Evolutionary conservation across 805 yeast species (phyloP).

Genomic region (Nakazawaea wickerhamii): DNA sequence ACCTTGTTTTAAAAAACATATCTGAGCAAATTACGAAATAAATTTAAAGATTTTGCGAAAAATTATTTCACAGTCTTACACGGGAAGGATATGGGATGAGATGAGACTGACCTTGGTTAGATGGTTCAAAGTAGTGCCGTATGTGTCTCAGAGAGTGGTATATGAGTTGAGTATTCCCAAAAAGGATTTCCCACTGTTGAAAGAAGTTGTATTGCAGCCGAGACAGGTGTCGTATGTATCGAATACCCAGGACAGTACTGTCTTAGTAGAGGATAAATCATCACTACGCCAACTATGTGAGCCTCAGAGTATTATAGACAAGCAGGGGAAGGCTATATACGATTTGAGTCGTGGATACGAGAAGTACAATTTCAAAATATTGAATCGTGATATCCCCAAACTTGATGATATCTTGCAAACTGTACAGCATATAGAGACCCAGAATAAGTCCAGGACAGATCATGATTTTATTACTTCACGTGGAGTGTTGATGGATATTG

Average conservation of each 20-base stretch:
- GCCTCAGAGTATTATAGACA: background rate
- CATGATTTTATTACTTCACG: conserved; percentile 3
- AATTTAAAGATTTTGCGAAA: too few relatives aligned
- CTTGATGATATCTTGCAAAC: conserved; percentile 1
- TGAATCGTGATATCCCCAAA: conserved; percentile 3
- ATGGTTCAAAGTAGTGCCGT: too few relatives aligned
- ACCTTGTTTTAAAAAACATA: too few relatives aligned
- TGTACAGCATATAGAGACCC: background rate
- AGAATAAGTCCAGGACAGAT: background rate
- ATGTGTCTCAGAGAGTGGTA: too few relatives aligned
- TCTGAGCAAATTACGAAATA: too few relatives aligned
- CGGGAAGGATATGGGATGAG: too few relatives aligned
- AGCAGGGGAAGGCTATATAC: background rate
- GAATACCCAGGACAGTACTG: background rate
- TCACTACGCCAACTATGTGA: background rate
- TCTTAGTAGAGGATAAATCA: background rate
- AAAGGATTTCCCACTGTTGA: too few relatives aligned
- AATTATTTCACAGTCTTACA: too few relatives aligned
- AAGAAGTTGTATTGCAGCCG: too few relatives aligned
- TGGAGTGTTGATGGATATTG: conserved; percentile 7
- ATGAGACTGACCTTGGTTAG: too few relatives aligned
- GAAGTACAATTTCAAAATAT: background rate
- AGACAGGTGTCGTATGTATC: background rate
- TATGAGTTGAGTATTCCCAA: too few relatives aligned
- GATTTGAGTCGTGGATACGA: conserved; percentile 6